phyloP scores from a whole-genome alignment of 2,329 filamentous ascomycete genomes.

The Ilyonectria destructans region DNA sequence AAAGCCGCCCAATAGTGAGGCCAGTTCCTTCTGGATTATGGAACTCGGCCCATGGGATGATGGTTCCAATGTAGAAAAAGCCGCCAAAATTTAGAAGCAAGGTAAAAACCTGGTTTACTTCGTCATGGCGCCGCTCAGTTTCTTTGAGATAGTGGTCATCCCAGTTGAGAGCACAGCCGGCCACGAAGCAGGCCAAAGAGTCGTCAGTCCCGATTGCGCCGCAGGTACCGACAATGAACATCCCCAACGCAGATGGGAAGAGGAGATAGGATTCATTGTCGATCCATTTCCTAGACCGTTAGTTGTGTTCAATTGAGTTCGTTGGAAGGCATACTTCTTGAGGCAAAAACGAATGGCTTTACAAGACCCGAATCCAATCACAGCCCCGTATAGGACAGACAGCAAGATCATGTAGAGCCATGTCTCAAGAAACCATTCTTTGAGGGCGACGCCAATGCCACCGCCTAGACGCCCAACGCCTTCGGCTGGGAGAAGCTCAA shows the following conservation, averaged over 20 bases:
- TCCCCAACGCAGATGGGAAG: slow-evolving; percentile 65
- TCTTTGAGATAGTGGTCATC: slow-evolving; percentile 71
- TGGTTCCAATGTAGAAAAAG: slow-evolving; percentile 72
- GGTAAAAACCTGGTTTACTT: slow-evolving; percentile 72
- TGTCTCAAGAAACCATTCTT: slow-evolving; percentile 73
- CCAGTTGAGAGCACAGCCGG: slow-evolving; percentile 75
- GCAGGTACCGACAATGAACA: slow-evolving; percentile 72
- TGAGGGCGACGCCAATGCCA: slow-evolving; percentile 67
- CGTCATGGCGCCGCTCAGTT: slow-evolving; percentile 69
- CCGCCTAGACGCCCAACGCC: slow-evolving; percentile 68
- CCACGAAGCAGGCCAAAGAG: slow-evolving; percentile 73
- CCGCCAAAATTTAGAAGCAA: slow-evolving; percentile 72
- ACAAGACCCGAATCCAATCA: slow-evolving; percentile 66
- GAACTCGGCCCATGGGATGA: slow-evolving; percentile 71
- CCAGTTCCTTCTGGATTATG: slow-evolving; percentile 67
- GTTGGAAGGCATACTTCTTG: slow-evolving; percentile 43
- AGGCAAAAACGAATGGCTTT: slow-evolving; percentile 64
- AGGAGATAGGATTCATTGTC: slow-evolving; percentile 69
- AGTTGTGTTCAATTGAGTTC: not conserved
- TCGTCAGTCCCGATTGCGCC: slow-evolving; percentile 73
- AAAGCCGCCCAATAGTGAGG: slow-evolving; percentile 65
- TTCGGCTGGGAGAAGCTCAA: slow-evolving; percentile 32
- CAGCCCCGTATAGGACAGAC: slow-evolving; percentile 66
- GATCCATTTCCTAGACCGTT: slow-evolving; percentile 64
- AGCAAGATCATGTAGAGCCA: slow-evolving; percentile 73